Evolutionary conservation across 2,329 filamentous ascomycete genomes (phyloP).

Genomic region (Clarireedia hainanense): DNA sequence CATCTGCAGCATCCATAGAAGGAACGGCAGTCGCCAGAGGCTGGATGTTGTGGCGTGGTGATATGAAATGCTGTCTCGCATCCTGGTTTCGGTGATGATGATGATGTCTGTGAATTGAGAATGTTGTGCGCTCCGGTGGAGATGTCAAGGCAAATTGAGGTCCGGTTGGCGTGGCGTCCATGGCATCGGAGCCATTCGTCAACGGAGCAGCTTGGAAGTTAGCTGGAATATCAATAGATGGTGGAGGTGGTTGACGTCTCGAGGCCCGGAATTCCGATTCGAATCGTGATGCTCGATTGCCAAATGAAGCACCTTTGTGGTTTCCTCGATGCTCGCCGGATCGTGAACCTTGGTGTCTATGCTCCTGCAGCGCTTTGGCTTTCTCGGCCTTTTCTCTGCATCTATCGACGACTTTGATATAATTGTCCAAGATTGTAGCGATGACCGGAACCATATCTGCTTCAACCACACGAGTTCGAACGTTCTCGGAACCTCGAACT

Average conservation of each 20-base stretch:
- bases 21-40: constrained; percentile 60
- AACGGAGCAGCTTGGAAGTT: constrained; percentile 41
- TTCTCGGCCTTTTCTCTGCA: constrained; percentile 84
- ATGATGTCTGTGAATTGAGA: constrained; percentile 46
- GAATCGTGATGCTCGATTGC: constrained; percentile 43
- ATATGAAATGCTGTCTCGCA: constrained; percentile 40
- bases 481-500: constrained; percentile 87
- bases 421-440: constrained; percentile 95
- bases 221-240: constrained; percentile 71
- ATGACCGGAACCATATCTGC: constrained; percentile 99
- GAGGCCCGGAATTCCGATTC: constrained; percentile 54
- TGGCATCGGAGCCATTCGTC: constrained; percentile 38
- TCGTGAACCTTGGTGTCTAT: constrained; percentile 28
- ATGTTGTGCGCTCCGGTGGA: constrained; percentile 62
- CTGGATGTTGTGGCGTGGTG: constrained; percentile 49
- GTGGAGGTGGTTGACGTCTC: constrained; percentile 74
- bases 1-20: constrained; percentile 60
- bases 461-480: constrained; percentile 91
- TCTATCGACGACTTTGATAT: constrained; percentile 92
- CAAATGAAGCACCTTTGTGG: constrained; percentile 36
- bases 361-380: constrained; percentile 41
- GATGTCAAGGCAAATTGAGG: constrained; percentile 59
- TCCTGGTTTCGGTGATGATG: constrained; percentile 47
- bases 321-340: constrained; percentile 24
- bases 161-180: constrained; percentile 54